A percentile compares a stretch with the other conserved stretches of the same genome.
These are phyloP conservation scores for Malus hybrid DNA, from an alignment of 331 rosid genomes.

Conservation along the genomic window DNA sequence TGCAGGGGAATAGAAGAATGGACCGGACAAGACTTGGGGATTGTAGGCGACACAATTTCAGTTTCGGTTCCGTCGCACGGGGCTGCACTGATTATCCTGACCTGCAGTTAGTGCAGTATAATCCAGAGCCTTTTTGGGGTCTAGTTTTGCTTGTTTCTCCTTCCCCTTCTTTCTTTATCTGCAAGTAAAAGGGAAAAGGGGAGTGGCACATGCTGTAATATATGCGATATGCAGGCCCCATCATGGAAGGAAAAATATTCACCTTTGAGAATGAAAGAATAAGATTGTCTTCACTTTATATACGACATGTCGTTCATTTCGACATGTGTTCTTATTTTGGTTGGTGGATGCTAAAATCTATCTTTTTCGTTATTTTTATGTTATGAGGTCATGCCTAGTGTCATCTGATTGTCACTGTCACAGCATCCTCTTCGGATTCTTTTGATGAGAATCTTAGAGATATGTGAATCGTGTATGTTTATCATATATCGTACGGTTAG, in stretches of 20 bases:
- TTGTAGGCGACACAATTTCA: conserved; percentile 23
- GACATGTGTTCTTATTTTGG: too few relatives aligned
- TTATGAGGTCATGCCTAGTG: too few relatives aligned
- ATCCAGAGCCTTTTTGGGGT: neutral
- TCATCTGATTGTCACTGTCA: too few relatives aligned
- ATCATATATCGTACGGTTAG: accelerated
- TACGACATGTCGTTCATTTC: too few relatives aligned
- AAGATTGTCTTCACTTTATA: too few relatives aligned
- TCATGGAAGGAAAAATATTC: too few relatives aligned
- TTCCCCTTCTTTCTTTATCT: neutral
- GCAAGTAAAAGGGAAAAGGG: neutral
- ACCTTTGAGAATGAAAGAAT: too few relatives aligned
- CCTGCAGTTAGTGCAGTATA: conserved; percentile 15
- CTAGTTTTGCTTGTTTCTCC: neutral
- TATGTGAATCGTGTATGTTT: accelerated
- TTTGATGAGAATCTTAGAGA: accelerated
- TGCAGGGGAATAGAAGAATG: conserved; percentile 65
- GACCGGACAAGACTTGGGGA: conserved; percentile 37
- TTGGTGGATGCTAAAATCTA: too few relatives aligned
- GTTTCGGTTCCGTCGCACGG: conserved; percentile 49
- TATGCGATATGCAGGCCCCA: too few relatives aligned
- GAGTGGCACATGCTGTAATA: neutral
- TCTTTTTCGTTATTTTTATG: too few relatives aligned
- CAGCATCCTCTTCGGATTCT: too few relatives aligned
- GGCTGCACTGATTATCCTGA: conserved; percentile 54